Conservation (phyloP, 495 filamentous ascomycete genomes). For the Xylona heveae region DNA sequence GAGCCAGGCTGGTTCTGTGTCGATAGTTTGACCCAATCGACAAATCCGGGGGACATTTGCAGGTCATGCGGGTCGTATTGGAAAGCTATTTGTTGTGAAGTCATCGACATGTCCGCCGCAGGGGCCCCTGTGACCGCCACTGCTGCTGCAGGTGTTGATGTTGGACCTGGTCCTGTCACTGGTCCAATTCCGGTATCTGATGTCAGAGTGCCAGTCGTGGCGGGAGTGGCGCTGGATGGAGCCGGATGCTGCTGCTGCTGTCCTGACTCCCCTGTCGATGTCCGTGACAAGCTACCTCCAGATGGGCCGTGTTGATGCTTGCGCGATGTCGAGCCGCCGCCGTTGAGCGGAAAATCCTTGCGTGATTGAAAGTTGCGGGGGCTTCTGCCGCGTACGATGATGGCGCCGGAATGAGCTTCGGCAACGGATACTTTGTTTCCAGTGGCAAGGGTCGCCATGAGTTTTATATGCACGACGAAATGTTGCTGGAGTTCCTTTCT, state of each 20-base stretch:
- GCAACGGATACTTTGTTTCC: slow-evolving; percentile 32
- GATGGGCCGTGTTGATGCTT: slow-evolving; percentile 6
- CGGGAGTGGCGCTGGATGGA: no score
- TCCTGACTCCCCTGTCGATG: slow-evolving; percentile 22
- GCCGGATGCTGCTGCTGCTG: slow-evolving; percentile 9
- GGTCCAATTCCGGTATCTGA: no score
- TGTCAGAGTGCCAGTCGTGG: no score
- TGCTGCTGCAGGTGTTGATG: no score
- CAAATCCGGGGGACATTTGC: slow-evolving; percentile 1
- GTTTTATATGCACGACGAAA: slow-evolving; percentile 41
- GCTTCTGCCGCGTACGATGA: slow-evolving; percentile 46
- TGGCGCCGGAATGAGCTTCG: slow-evolving; percentile 40
- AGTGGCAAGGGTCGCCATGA: slow-evolving; percentile 36
- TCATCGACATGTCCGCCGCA: no score
- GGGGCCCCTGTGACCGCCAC: no score
- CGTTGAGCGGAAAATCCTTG: slow-evolving; percentile 41
- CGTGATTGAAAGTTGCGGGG: slow-evolving; percentile 48
- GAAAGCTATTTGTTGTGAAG: slow-evolving; percentile 1
- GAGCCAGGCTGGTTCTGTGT: slow-evolving; percentile 4
- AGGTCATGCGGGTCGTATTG: slow-evolving; percentile 3
- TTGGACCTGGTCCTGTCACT: no score
- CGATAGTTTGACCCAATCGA: slow-evolving; percentile 4
- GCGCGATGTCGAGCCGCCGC: slow-evolving; percentile 9
- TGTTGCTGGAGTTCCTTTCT: slow-evolving; percentile 51
- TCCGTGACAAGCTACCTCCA: slow-evolving; percentile 19